Base-by-base conservation (phyloP, 129 eudicot genomes). In the Saposhnikovia divaricata region DNA sequence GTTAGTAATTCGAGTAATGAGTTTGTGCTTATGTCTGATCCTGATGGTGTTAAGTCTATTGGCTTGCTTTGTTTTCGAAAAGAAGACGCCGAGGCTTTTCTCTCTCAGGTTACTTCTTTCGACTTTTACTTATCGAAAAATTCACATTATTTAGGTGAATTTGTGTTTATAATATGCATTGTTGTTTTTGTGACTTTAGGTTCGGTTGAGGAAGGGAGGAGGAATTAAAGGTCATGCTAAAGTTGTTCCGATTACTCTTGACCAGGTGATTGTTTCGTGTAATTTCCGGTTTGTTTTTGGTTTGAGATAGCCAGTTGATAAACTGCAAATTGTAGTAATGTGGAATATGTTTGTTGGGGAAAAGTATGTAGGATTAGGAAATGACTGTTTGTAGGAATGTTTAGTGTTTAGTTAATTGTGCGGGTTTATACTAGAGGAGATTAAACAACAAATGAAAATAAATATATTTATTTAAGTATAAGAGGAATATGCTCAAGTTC, bases 241-340 rank as follows among this genome's bases (percentile, higher is more conserved):
- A 81, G 96, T 94, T 78, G 97, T 94, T 37, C 98, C 98, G 0
- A 92, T 94, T 81, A 85, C 93, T 9, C 97, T 94, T 81, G 98
- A 94, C 47, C 98, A 94, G 96, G 98, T 92, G 74, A 86, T 76
- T 61, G 19, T 45, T 70, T 59, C 15, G 6, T 43, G n/a, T n/a
- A n/a, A n/a, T 61, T 61, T 59, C 34, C 31, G 14, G 1, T 6
- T 23, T 61, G 19, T 57, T 23, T 4, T 57, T 57, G 12, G 66
- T 23, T 57, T 23, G 66, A 23, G 12, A 57, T 57, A 23, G 13
- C n/a, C 0, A 57, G 28, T 57, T 7, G 0, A 1, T 57, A 21
- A 23, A 57, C 13, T 28, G 66, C 0, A 13, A 23, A 57, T 7
- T 23, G 4, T 4, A 23, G 66, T 23, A 23, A 23, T 23, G 8